phyloP scores from a whole-genome alignment of 345 rosid species.

The Aurinia saxatilis region DNA sequence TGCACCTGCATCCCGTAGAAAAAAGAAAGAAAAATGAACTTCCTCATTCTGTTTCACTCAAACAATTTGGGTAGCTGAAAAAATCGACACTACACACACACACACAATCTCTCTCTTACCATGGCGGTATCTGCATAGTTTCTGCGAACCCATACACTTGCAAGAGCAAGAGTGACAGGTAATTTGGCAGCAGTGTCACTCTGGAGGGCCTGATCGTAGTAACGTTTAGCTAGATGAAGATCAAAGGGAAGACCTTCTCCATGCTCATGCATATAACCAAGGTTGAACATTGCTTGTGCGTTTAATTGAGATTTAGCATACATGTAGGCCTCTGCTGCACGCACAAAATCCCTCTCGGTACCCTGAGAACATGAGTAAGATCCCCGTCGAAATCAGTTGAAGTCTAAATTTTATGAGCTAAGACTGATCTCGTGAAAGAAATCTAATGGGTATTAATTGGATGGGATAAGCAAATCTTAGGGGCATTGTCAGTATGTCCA shows the following conservation, averaged over 20 bases:
- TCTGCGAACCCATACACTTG: conserved; percentile 73
- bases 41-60: not conserved
- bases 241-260: conserved; percentile 83
- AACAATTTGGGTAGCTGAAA: not conserved
- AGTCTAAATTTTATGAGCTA: not conserved
- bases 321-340: conserved; percentile 94
- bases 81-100: no score
- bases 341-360: conserved; percentile 67
- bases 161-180: conserved; percentile 68
- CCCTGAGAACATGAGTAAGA: conserved; percentile 39
- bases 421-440: not conserved
- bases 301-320: conserved; percentile 82
- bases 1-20: conserved; percentile 32
- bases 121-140: conserved; percentile 56
- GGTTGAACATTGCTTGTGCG: conserved; percentile 93
- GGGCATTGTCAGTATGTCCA: not conserved
- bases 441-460: not conserved
- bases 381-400: not conserved
- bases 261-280: conserved; percentile 95
- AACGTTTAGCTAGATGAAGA: conserved; percentile 89
- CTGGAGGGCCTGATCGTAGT: conserved; percentile 84
- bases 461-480: not conserved
- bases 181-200: conserved; percentile 59
- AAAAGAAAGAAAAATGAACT: not conserved
- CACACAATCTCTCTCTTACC: conserved; percentile 30